These are phyloP conservation scores for Phytophthora parvispora DNA, from an alignment of 352 stramenopile species.

Conservation along the genomic window DNA sequence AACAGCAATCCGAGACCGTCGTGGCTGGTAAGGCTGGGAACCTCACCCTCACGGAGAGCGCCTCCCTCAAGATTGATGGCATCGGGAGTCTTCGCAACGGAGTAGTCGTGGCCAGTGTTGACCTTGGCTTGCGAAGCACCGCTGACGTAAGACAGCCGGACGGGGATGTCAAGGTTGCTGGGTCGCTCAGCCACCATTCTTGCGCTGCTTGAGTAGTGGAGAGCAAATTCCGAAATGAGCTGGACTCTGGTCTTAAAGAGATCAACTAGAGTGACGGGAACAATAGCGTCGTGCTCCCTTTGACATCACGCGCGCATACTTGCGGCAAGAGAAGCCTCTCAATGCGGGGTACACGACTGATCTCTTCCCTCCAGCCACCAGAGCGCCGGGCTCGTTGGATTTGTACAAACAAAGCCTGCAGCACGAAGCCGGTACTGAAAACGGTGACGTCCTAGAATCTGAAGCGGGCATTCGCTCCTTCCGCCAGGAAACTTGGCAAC, in stretches of 20 bases:
- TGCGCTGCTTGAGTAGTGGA: slow-evolving; percentile 7
- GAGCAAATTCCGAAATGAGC: slow-evolving; percentile 31
- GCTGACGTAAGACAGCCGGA: slow-evolving; percentile 49
- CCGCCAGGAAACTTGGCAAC: neutral
- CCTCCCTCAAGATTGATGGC: slow-evolving; percentile 26
- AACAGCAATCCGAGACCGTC: slow-evolving; percentile 48
- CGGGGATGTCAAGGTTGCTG: slow-evolving; percentile 30
- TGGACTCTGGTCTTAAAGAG: neutral
- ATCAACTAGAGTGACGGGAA: too few species aligned
- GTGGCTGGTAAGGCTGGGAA: slow-evolving; percentile 34
- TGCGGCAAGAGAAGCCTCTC: too few species aligned
- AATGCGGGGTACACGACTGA: too few species aligned
- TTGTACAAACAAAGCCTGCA: neutral
- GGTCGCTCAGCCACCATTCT: slow-evolving; percentile 11
- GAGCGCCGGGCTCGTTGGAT: neutral
- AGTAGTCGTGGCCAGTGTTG: slow-evolving; percentile 14
- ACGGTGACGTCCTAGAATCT: neutral
- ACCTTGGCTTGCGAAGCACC: slow-evolving; percentile 33
- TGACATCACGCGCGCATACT: too few species aligned
- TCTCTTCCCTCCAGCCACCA: neutral
- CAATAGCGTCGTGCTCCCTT: too few species aligned
- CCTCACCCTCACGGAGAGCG: slow-evolving; percentile 43
- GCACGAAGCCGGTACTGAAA: neutral
- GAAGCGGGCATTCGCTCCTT: slow-evolving; percentile 2
- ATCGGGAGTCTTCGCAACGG: slow-evolving; percentile 33